Conservation (phyloP, 352 stramenopile genomes). For the Phytophthora multivora region DNA sequence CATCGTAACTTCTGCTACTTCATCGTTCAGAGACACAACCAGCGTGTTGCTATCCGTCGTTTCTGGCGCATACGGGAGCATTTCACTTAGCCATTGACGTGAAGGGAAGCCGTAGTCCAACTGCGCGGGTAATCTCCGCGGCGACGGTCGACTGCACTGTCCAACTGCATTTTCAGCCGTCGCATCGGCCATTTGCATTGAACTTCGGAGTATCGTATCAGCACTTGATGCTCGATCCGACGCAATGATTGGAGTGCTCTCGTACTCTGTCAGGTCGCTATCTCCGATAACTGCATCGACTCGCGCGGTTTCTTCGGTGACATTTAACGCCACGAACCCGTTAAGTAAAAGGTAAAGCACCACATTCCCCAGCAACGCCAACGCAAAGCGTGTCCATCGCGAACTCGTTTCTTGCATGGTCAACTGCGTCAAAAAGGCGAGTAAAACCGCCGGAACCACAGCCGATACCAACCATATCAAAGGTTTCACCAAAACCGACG, state of each 20-base stretch:
- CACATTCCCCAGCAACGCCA: slow-evolving; percentile 42
- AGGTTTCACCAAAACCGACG: slow-evolving; percentile 47
- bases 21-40: slow-evolving; percentile 19
- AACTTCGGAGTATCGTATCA: slow-evolving; percentile 47
- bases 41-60: slow-evolving; percentile 30
- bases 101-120: slow-evolving; percentile 63
- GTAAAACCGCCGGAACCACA: slow-evolving; percentile 54
- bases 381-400: slow-evolving; percentile 22
- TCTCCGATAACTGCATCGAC: slow-evolving; percentile 33
- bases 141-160: slow-evolving; percentile 47
- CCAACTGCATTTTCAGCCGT: slow-evolving; percentile 29
- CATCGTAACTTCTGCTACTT: slow-evolving; percentile 14
- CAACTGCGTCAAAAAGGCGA: slow-evolving; percentile 58
- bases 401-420: slow-evolving; percentile 53
- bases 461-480: slow-evolving; percentile 51
- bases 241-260: background rate
- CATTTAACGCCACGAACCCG: slow-evolving; percentile 59
- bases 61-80: slow-evolving; percentile 38
- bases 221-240: slow-evolving; percentile 11
- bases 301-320: slow-evolving; percentile 37
- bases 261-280: slow-evolving; percentile 33
- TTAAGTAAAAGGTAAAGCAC: slow-evolving; percentile 72
- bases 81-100: slow-evolving; percentile 44
- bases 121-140: slow-evolving; percentile 41
- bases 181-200: slow-evolving; percentile 31